phyloP scores from a whole-genome alignment of 2,329 filamentous ascomycete genomes.

The Trichoderma aggressivum region DNA sequence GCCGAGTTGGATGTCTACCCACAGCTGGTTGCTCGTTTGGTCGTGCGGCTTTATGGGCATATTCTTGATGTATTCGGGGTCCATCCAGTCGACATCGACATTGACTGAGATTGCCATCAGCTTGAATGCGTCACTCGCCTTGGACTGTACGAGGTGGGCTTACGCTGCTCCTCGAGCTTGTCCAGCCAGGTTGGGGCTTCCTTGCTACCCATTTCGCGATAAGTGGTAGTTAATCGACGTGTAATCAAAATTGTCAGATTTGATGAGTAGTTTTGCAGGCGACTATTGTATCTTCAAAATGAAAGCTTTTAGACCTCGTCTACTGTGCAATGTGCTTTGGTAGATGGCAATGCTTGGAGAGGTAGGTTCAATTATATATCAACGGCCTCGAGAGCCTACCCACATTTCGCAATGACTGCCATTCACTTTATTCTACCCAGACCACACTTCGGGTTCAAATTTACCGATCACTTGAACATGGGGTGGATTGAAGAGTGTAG shows the following conservation, averaged over 20 bases:
- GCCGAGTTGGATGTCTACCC: constrained; percentile 46
- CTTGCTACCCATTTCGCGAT: constrained; percentile 31
- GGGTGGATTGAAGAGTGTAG: background rate
- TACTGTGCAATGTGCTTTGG: background rate
- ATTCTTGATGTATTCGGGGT: constrained; percentile 44
- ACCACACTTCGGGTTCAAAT: background rate
- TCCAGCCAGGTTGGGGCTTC: constrained; percentile 38
- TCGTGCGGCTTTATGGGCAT: constrained; percentile 45
- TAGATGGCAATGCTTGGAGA: background rate
- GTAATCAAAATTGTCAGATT: too few species aligned
- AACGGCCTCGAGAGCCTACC: background rate
- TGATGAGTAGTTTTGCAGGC: background rate
- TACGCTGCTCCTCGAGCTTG: constrained; percentile 42
- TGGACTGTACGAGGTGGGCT: constrained; percentile 9
- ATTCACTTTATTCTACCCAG: background rate
- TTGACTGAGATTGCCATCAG: constrained; percentile 37
- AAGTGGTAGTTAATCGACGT: too few species aligned
- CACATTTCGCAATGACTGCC: background rate
- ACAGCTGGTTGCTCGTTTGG: constrained; percentile 49
- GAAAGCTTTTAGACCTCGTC: background rate
- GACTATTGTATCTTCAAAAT: too few species aligned
- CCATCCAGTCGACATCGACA: constrained; percentile 52
- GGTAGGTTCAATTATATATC: background rate
- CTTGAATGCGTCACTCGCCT: too few species aligned
- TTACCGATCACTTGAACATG: background rate